Base-by-base conservation (phyloP, 805 yeast genomes). In the Wickerhamomyces queroliae region DNA sequence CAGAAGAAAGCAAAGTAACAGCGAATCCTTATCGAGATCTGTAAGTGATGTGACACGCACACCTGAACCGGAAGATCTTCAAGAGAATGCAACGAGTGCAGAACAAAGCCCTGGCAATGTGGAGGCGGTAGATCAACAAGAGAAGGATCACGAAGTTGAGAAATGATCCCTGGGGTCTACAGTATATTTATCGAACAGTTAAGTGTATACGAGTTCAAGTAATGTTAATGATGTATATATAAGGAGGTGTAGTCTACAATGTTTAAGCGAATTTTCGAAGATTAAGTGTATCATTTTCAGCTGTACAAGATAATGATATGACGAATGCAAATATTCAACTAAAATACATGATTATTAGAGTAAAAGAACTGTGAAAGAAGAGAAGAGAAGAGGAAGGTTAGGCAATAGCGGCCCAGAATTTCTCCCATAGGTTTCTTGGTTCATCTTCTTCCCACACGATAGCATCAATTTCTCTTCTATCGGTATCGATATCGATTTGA, bases 401-500 rank as follows among this genome's bases (percentile, higher is more conserved):
- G 17, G 40, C 40, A 35, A 62, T 46, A 36, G 53, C 43, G 23
- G 56, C 62, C 79, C 81, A 75, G 50, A 76, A 62, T 53, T 74
- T 76, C 31, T 67, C 79, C 78, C 80, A 72, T 10, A 68, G 33
- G 32, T 63, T 73, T 42, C 61, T 72, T 36, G 78, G 78, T 36
- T 59, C 67, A 4, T 66, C 70, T 3, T 70, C 76, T 37, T 74
- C 82, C 74, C 78, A 75, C 17, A 68, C 68, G 33, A 65, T 63
- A 22, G 70, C 76, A 30, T 79, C 85, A 30, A 72, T 62, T 50
- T 74, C 80, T 57, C 82, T 70, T 45, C 78, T 76, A 42, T 82
- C 85, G 10, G 78, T 61, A 42, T 77, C 81, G 38, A 76, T 73
- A 56, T 84, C 93, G 46, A 82, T 66, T 28, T 79, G 79, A 31